phyloP scores from a whole-genome alignment of 192 early-diverging fungal species.

The Coemansia sp. region DNA sequence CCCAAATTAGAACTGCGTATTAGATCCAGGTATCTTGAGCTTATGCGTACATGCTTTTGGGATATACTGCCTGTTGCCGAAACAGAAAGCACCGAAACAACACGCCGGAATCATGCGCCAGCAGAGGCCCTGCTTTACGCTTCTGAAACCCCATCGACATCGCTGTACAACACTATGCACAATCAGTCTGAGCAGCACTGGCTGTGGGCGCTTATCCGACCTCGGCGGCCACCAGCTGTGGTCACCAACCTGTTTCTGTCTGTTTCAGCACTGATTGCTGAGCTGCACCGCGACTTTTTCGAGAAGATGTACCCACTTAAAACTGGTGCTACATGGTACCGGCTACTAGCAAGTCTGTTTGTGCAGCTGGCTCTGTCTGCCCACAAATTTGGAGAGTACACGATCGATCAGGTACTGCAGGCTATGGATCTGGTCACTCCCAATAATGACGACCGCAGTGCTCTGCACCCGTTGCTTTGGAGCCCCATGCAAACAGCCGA shows the following conservation, averaged over 20 bases:
- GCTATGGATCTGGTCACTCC: constrained; percentile 28
- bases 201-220: constrained; percentile 41
- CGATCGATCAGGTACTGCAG: constrained; percentile 10
- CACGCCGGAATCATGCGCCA: constrained; percentile 6
- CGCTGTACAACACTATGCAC: constrained; percentile 1
- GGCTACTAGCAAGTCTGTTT: constrained; percentile 20
- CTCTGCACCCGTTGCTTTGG: constrained; percentile 30
- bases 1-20: constrained; percentile 18
- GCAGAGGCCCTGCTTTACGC: constrained; percentile 3
- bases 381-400: constrained; percentile 21
- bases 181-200: not conserved
- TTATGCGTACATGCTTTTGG: constrained; percentile 27
- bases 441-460: constrained; percentile 1
- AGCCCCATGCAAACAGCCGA: not conserved
- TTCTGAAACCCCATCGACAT: not conserved
- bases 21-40: constrained; percentile 20
- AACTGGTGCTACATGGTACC: constrained; percentile 27
- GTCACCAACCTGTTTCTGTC: constrained; percentile 32
- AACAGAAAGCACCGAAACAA: not conserved
- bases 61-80: constrained; percentile 12
- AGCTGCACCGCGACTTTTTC: constrained; percentile 14
- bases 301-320: constrained; percentile 11
- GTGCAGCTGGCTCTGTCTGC: constrained; percentile 32
- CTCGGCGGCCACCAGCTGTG: constrained; percentile 12
- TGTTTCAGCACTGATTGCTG: constrained; percentile 30